Conservation (phyloP, 768 basidiomycete genomes). For the Kockovaella imperatae region DNA sequence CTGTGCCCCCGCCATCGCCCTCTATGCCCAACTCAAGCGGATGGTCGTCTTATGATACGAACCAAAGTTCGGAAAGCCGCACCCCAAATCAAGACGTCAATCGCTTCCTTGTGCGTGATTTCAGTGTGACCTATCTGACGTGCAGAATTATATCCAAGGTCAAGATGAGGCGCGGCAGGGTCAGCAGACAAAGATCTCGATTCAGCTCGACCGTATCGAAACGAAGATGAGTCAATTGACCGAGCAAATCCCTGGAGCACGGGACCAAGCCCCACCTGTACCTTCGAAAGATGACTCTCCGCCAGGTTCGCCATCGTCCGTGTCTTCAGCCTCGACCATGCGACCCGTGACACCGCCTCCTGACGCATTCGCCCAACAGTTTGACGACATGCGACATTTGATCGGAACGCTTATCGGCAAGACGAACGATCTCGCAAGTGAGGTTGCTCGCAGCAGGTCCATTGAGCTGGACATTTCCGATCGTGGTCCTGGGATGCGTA, state of each 20-base stretch:
- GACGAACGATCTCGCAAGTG: constrained; percentile 59
- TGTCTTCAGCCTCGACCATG: constrained; percentile 46
- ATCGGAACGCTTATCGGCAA: constrained; percentile 57
- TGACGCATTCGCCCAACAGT: constrained; percentile 22
- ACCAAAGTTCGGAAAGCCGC: no score
- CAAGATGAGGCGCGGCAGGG: constrained; percentile 58
- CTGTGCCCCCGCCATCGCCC: constrained; percentile 18
- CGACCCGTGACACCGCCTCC: constrained; percentile 34
- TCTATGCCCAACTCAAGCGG: constrained; percentile 24
- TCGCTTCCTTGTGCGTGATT: constrained; percentile 46
- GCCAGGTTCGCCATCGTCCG: constrained; percentile 48
- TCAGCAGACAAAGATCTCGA: constrained; percentile 59
- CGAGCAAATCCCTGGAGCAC: constrained; percentile 35
- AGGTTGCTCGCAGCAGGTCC: constrained; percentile 13
- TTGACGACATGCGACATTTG: constrained; percentile 50
- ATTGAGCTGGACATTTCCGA: constrained; percentile 19
- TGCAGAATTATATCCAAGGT: constrained; percentile 54
- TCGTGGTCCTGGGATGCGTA: constrained; percentile 17
- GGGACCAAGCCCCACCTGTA: constrained; percentile 32
- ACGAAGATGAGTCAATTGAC: constrained; percentile 59
- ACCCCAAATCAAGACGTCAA: constrained; percentile 47
- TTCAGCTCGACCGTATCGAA: constrained; percentile 63
- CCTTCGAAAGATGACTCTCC: constrained; percentile 43
- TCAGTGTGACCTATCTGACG: constrained; percentile 1
- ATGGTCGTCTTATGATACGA: no score